Evolutionary conservation across 768 basidiomycete species (phyloP), one percentile per base, ranked within the genome.

Genomic region (Tylopilus felleus): DNA sequence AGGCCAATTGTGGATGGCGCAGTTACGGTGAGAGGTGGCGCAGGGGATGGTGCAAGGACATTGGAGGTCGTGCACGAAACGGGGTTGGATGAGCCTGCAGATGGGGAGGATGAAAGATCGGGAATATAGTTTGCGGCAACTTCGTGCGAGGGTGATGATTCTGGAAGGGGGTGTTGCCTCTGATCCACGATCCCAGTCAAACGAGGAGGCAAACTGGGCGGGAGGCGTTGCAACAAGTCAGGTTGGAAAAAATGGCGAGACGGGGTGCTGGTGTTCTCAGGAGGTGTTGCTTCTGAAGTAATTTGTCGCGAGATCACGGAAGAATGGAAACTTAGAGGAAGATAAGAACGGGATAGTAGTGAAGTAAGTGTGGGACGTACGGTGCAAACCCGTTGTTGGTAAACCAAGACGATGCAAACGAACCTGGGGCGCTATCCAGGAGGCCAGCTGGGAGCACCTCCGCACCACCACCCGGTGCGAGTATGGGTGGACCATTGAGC

Each of bases 401-500:
- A 53, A 81, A 77, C 85, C 85, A 87, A 4, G 74, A 62, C 8
- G 76, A 69, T 35, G 73, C 68, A 19, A 69, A 49, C 10, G 64
- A 66, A 66, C 41, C 59, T 17, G 66, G 48, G 21, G 23, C 16
- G 25, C 48, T 60, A 42, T 60, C 65, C 21, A 66, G 60, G 53
- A 77, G 68, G 36, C 76, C 76, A 4, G 73, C 71, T 12, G 85
- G 81, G n/a, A 89, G 65, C 14, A 86, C 82, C 68, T 90, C 89
- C 10, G 84, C 87, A 33, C 89, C 87, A 22, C 87, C 88, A 21
- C 86, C 87, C 2, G 77, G 81, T 2, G 84, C 85, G 21, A 90
- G 76, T 2, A 79, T 77, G 25, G 88, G 85, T 0, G 79, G 74
- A 4, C 77, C 78, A 55, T 69, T 70, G 61, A 80, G 73, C 71